Conservation (phyloP, 768 basidiomycete genomes). For the Mycena pura region DNA sequence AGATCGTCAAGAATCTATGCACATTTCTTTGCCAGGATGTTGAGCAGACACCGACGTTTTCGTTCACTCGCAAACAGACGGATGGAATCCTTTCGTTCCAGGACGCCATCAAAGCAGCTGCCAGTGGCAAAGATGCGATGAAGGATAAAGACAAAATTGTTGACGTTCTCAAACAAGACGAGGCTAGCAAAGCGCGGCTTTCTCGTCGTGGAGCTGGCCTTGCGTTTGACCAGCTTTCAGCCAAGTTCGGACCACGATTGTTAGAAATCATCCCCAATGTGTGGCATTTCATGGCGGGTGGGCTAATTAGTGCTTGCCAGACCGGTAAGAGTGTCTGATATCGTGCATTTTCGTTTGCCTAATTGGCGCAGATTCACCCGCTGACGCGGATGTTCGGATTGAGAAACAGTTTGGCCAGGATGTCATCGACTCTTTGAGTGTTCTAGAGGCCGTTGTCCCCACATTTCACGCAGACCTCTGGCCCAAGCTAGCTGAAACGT, state of each 20-base stretch:
- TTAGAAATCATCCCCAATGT: constrained; percentile 88
- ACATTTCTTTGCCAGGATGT: constrained; percentile 95
- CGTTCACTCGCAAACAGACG: constrained; percentile 60
- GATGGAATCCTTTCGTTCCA: constrained; percentile 84
- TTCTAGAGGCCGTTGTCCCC: constrained; percentile 82
- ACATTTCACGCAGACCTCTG: constrained; percentile 76
- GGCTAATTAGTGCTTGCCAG: constrained; percentile 71
- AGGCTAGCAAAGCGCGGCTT: constrained; percentile 67
- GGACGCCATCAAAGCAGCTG: constrained; percentile 40
- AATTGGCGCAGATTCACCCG: constrained; percentile 52
- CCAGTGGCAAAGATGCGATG: constrained; percentile 41
- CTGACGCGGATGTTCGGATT: constrained; percentile 68
- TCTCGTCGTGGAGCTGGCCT: constrained; percentile 86
- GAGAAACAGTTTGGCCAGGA: constrained; percentile 83
- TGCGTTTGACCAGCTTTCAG: constrained; percentile 81
- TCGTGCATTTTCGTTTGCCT: neutral
- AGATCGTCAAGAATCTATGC: constrained; percentile 96
- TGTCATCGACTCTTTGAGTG: constrained; percentile 91
- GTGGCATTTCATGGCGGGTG: constrained; percentile 92
- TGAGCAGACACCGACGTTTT: constrained; percentile 89
- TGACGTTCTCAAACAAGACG: constrained; percentile 53
- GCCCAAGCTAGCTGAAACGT: constrained; percentile 69
- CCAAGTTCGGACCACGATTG: constrained; percentile 73
- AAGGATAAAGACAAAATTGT: constrained; percentile 50
- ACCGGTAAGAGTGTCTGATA: constrained; percentile 55